Evolutionary conservation across 2,329 filamentous ascomycete genomes (phyloP).

Genomic region (Botrytis porri): DNA sequence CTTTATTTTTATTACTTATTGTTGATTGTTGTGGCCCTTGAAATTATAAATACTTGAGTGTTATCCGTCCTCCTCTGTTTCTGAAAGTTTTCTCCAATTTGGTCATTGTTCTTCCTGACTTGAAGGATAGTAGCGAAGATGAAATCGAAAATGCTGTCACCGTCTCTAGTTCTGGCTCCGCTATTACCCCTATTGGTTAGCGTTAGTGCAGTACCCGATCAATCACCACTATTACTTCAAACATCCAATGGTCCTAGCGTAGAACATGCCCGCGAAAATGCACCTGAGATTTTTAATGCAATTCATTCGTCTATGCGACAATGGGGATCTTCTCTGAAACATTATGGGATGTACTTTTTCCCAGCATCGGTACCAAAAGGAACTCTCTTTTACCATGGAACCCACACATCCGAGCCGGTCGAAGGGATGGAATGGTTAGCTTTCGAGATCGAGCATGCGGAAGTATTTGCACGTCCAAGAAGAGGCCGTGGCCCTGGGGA

Average conservation of each 20-base stretch:
- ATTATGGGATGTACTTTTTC: conserved; percentile 74
- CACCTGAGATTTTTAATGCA: conserved; percentile 68
- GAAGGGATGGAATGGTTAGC: conserved; percentile 66
- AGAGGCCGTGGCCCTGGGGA: conserved; percentile 19
- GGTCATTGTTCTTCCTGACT: background rate
- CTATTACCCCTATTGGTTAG: conserved; percentile 1
- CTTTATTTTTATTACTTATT: background rate
- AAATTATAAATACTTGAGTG: background rate
- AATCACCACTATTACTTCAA: conserved; percentile 1
- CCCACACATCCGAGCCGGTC: conserved; percentile 45
- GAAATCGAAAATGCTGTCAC: background rate
- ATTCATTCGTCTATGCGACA: conserved; percentile 69
- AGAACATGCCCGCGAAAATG: conserved; percentile 43
- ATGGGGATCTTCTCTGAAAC: conserved; percentile 69
- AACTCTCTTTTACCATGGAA: conserved; percentile 67
- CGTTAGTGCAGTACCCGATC: background rate
- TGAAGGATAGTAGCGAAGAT: background rate
- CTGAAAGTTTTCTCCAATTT: background rate
- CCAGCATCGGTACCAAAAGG: conserved; percentile 62
- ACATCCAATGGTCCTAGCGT: conserved; percentile 1
- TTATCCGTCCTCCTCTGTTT: background rate
- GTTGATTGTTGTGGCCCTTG: background rate
- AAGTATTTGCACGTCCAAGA: conserved; percentile 53
- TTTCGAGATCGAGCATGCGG: conserved; percentile 73
- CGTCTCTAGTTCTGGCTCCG: background rate